phyloP scores from a whole-genome alignment of 2,329 filamentous ascomycete genomes.

The Venturia asperata region DNA sequence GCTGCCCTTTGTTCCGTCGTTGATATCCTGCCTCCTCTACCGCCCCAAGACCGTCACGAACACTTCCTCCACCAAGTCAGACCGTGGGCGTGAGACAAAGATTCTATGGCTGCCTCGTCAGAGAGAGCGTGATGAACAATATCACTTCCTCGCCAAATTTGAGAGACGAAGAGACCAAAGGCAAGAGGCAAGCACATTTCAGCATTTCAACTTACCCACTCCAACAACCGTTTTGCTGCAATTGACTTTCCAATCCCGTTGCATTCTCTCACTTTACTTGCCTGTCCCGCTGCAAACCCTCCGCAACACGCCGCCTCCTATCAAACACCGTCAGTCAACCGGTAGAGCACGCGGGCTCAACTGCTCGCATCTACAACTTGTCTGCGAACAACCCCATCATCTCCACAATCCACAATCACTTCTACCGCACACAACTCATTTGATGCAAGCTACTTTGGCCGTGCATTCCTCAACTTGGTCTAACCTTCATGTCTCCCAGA shows the following conservation, averaged over 20 bases:
- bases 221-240: constrained; percentile 5
- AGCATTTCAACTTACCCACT: not conserved
- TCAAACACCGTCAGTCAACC: not conserved
- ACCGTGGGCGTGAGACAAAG: not conserved
- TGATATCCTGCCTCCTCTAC: constrained; percentile 2
- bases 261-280: not conserved
- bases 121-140: constrained; percentile 14
- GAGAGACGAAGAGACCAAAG: constrained; percentile 7
- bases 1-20: not conserved
- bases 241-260: not conserved
- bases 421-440: constrained; percentile 4
- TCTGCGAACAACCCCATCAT: constrained; percentile 6
- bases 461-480: constrained; percentile 21
- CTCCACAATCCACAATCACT: constrained; percentile 7
- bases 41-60: not conserved
- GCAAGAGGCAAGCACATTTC: constrained; percentile 6
- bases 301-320: not conserved
- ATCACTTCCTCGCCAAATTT: constrained; percentile 7
- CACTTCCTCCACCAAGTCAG: not conserved
- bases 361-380: constrained; percentile 4
- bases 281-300: not conserved
- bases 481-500: constrained; percentile 88
- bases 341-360: not conserved
- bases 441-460: not conserved
- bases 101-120: constrained; percentile 11